Percentiles rank a stretch among this genome's conserved stretches.
Evolutionary conservation across 2,329 filamentous ascomycete species (phyloP).

Genomic region (Alternaria metachromatica): DNA sequence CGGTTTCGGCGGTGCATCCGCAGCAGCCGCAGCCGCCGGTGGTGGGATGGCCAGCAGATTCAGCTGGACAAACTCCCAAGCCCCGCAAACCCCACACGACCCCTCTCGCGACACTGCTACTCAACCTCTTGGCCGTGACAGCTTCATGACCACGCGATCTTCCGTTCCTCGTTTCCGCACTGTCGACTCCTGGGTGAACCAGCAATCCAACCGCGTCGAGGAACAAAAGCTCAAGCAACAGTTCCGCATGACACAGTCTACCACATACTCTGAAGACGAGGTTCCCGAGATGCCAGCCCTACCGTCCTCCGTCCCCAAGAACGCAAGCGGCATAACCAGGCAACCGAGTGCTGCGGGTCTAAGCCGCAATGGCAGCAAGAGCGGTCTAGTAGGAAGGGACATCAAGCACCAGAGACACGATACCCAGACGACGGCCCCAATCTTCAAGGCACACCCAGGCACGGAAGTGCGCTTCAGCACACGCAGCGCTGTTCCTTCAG

Average conservation of each 20-base stretch:
- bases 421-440: slow-evolving; percentile 49
- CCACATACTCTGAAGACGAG: slow-evolving; percentile 31
- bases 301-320: slow-evolving; percentile 33
- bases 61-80: slow-evolving; percentile 51
- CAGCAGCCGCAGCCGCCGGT: not conserved
- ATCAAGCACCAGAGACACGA: slow-evolving; percentile 45
- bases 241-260: slow-evolving; percentile 40
- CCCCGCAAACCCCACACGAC: slow-evolving; percentile 48
- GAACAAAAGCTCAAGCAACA: slow-evolving; percentile 45
- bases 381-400: slow-evolving; percentile 39
- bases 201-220: slow-evolving; percentile 48
- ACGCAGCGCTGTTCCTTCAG: slow-evolving; percentile 46
- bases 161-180: slow-evolving; percentile 50
- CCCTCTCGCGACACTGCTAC: slow-evolving; percentile 34
- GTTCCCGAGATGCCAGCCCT: slow-evolving; percentile 22
- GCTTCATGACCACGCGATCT: slow-evolving; percentile 45
- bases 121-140: slow-evolving; percentile 38
- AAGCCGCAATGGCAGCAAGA: slow-evolving; percentile 7
- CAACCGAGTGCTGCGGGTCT: slow-evolving; percentile 19
- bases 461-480: slow-evolving; percentile 49
- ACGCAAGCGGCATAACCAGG: slow-evolving; percentile 18
- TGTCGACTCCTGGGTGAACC: slow-evolving; percentile 51
- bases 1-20: slow-evolving; percentile 27
- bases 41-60: slow-evolving; percentile 42
- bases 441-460: slow-evolving; percentile 50